Evolutionary conservation across 495 filamentous ascomycete species (phyloP), one percentile per base, ranked within the genome.

Genomic region (Aspergillus olivimuriae): DNA sequence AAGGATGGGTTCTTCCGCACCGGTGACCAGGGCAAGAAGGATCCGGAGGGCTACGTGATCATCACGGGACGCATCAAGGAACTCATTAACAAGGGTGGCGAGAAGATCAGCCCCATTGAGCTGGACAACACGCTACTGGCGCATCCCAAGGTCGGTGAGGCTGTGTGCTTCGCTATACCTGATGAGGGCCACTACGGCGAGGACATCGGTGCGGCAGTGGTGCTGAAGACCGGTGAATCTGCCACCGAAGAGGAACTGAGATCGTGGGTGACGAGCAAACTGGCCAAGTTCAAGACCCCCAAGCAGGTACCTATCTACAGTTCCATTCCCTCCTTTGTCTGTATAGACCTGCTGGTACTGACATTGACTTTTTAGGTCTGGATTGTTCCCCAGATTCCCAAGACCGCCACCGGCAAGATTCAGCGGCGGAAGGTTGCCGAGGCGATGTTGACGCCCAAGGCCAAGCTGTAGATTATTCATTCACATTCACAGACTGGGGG

Each of bases 331-430:
- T 32, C n/a, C 3, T 15, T 11, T 9, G 10, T 20, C 21, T 1
- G 19, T 20, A 18, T 36, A 4, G 9, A n/a, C 21, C 35, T n/a
- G 5, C 7, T 1, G 19, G 5, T 5, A 22, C 8, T 12, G 7
- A 1, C 14, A 3, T 11, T 4, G 8, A 36, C 14, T 12, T 12
- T 16, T 6, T 31, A 85, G 82, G 67, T 90, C 19, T 91, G 81
- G 63, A 87, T 89, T 48, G 86, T 83, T 4, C 71, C 85, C 41
- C 63, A 78, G 43, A 90, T 92, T 78, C 87, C 87, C 26, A 91
- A 91, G 69, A 94, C 87, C 17, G 84, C 87, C n/a, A 94, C 87
- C 6, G 87, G 87, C 20, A 94, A 91, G 69, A 80, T 91, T 40
- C 87, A 91, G 64, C 66, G 87, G 41, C 73, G 85, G 23, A 82